A percentile compares a stretch with the other conserved stretches of the same genome.
These are phyloP conservation scores for Malus sieversii DNA, from an alignment of 306 rosid genomes.

Conservation along the genomic window DNA sequence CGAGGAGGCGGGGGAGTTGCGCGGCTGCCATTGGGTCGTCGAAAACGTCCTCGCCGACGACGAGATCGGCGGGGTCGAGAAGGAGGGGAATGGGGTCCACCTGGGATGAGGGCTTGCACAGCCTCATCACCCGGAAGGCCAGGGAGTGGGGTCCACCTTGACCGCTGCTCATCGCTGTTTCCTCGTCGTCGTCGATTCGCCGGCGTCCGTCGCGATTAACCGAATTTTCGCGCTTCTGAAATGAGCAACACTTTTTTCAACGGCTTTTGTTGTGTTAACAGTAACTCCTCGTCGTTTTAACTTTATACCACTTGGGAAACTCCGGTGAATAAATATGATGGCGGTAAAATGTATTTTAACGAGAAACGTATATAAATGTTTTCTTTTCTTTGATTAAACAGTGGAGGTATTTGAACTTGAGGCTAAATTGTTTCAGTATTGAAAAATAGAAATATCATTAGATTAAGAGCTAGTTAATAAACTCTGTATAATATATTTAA, in stretches of 20 bases:
- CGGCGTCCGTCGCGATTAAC: not conserved
- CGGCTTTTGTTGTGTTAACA: not conserved
- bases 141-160: conserved; percentile 58
- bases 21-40: conserved; percentile 62
- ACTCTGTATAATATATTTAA: no score
- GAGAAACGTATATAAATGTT: no score
- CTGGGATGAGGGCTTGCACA: conserved; percentile 81
- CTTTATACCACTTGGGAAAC: no score
- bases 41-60: conserved; percentile 77
- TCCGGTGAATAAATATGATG: no score
- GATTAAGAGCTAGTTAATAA: no score
- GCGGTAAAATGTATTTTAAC: no score
- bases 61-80: conserved; percentile 70
- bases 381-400: no score
- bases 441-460: no score
- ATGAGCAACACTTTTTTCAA: not conserved
- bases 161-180: conserved; percentile 30
- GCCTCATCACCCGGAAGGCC: conserved; percentile 90
- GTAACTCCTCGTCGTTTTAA: not conserved
- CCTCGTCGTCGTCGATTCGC: conserved; percentile 4
- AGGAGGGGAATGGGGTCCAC: conserved; percentile 74
- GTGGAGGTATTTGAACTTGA: no score
- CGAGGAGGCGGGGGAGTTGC: conserved; percentile 32
- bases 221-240: not conserved
- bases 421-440: no score